These are phyloP conservation scores for Trichophyton benhamiae DNA, from an alignment of 2,329 filamentous ascomycete genomes.

Conservation along the genomic window DNA sequence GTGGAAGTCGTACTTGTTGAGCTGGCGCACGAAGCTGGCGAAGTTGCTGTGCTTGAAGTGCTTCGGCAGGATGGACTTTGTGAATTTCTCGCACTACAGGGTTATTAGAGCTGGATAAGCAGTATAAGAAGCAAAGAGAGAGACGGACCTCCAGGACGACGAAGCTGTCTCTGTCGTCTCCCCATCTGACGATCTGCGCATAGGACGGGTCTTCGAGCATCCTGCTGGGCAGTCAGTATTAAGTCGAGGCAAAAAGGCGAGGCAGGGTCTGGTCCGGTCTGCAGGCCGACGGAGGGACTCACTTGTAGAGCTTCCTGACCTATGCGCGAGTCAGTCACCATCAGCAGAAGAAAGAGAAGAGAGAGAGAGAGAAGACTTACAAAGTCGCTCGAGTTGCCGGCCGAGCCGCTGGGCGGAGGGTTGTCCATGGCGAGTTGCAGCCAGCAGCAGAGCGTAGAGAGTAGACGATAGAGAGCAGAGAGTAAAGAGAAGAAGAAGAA, in stretches of 20 bases:
- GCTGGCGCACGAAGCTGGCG: slow-evolving; percentile 85
- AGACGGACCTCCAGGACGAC: slow-evolving; percentile 77
- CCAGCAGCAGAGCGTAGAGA: too few relatives aligned
- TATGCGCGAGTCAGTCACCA: slow-evolving; percentile 31
- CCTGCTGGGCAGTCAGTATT: slow-evolving; percentile 35
- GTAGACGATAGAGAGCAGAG: neutral
- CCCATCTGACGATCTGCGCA: slow-evolving; percentile 87
- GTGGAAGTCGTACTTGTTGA: slow-evolving; percentile 98
- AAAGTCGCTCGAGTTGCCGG: slow-evolving; percentile 90
- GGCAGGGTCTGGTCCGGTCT: too few relatives aligned
- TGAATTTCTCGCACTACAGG: slow-evolving; percentile 87
- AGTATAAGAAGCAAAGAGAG: neutral
- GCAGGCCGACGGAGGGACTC: slow-evolving; percentile 28
- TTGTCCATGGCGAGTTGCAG: slow-evolving; percentile 9
- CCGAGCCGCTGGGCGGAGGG: slow-evolving; percentile 21
- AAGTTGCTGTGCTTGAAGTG: slow-evolving; percentile 99
- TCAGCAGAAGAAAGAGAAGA: slow-evolving; percentile 3
- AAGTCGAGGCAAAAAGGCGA: too few relatives aligned
- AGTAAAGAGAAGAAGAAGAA: neutral
- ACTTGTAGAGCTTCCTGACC: slow-evolving; percentile 99
- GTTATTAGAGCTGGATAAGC: neutral
- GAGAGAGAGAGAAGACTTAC: slow-evolving; percentile 44
- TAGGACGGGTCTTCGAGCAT: slow-evolving; percentile 96
- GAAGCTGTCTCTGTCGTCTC: slow-evolving; percentile 86
- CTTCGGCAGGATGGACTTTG: slow-evolving; percentile 89